phyloP scores from a whole-genome alignment of 2,329 filamentous ascomycete genomes.

The Cladosporium oxysporum region DNA sequence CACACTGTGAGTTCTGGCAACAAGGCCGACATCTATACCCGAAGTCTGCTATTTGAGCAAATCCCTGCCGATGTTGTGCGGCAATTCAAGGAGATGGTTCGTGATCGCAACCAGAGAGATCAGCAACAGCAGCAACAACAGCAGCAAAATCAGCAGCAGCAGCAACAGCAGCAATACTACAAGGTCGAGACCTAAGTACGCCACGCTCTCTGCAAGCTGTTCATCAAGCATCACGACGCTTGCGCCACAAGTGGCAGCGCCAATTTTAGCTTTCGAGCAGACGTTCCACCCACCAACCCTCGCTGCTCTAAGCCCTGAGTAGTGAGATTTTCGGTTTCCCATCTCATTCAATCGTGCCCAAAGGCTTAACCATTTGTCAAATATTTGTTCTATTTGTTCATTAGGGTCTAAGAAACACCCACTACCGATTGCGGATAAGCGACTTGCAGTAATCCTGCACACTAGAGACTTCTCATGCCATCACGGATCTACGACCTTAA shows the following conservation, averaged over 20 bases:
- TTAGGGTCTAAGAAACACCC: background rate
- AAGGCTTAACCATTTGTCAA: background rate
- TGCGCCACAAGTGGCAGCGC: background rate
- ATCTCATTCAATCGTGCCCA: slow-evolving; percentile 1
- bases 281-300: slow-evolving; percentile 23
- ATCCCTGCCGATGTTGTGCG: slow-evolving; percentile 89
- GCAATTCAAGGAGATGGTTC: slow-evolving; percentile 89
- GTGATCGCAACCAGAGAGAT: slow-evolving; percentile 53
- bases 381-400: slow-evolving; percentile 1
- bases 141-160: background rate
- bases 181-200: slow-evolving; percentile 9
- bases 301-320: slow-evolving; percentile 22
- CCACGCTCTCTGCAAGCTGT: background rate
- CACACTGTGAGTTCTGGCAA: slow-evolving; percentile 50
- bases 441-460: background rate
- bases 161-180: slow-evolving; percentile 11
- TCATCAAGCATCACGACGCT: background rate
- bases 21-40: slow-evolving; percentile 86
- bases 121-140: slow-evolving; percentile 26
- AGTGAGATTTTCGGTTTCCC: slow-evolving; percentile 20
- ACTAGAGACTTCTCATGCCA: slow-evolving; percentile 7
- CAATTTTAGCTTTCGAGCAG: background rate
- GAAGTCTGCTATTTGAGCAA: slow-evolving; percentile 90
- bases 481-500: slow-evolving; percentile 1
- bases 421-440: background rate